These are phyloP conservation scores for Botryotinia convoluta DNA, from an alignment of 2,329 filamentous ascomycete genomes.

Conservation along the genomic window DNA sequence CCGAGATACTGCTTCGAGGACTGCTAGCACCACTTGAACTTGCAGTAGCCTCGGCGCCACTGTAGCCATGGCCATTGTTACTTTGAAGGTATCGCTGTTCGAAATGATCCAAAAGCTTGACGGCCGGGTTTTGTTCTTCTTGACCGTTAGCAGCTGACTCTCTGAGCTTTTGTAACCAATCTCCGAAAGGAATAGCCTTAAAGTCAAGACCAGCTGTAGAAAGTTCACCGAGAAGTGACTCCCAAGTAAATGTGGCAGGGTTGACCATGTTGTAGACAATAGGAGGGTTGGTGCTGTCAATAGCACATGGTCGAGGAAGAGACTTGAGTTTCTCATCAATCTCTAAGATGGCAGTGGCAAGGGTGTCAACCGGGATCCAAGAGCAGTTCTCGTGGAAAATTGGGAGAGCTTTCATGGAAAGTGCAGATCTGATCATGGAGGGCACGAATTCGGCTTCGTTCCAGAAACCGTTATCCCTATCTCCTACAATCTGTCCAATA, in stretches of 20 bases:
- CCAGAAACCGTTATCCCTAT: conserved; percentile 46
- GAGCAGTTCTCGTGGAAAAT: conserved; percentile 42
- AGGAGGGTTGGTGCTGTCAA: conserved; percentile 17
- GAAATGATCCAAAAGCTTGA: conserved; percentile 20
- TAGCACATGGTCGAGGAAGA: conserved; percentile 19
- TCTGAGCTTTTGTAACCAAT: conserved; percentile 47
- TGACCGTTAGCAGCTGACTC: conserved; percentile 46
- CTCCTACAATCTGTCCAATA: conserved; percentile 51
- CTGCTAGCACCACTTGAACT: conserved; percentile 10
- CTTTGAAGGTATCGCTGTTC: conserved; percentile 20
- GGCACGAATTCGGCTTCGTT: conserved; percentile 52
- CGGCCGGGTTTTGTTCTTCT: conserved; percentile 33
- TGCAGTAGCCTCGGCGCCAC: neutral
- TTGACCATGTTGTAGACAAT: conserved; percentile 54
- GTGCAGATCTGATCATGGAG: conserved; percentile 48
- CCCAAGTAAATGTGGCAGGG: conserved; percentile 45
- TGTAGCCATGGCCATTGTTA: conserved; percentile 13
- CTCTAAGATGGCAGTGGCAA: conserved; percentile 44
- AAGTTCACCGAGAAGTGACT: conserved; percentile 51
- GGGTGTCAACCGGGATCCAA: conserved; percentile 47
- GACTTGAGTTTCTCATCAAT: conserved; percentile 34
- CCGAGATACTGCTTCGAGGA: neutral
- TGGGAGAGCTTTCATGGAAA: conserved; percentile 46
- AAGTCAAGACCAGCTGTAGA: conserved; percentile 46
- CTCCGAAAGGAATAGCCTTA: conserved; percentile 42